phyloP scores from a whole-genome alignment of 352 stramenopile species.

The Aphanomyces cochlioides region DNA sequence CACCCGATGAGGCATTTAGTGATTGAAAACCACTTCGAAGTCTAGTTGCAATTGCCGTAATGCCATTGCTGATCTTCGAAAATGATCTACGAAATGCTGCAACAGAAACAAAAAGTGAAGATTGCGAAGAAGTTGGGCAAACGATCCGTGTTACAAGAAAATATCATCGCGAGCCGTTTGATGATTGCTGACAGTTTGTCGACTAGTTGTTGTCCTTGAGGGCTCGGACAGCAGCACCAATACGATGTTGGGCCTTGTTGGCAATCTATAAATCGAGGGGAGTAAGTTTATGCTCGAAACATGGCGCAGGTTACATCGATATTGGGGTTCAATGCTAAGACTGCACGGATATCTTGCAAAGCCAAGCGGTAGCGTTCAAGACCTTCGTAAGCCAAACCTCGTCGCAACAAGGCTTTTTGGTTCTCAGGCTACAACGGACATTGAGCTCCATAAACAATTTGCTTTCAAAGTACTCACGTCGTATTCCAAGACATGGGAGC shows the following conservation, averaged over 20 bases:
- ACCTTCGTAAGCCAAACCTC: slow-evolving; percentile 92
- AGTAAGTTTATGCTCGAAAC: slow-evolving; percentile 1
- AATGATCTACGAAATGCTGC: no score
- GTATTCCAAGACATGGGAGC: slow-evolving; percentile 91
- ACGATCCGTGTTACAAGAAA: no score
- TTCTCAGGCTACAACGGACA: slow-evolving; percentile 62
- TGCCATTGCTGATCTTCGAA: no score
- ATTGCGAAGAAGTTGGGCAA: no score
- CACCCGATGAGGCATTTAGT: no score
- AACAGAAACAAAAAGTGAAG: no score
- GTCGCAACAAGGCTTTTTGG: slow-evolving; percentile 93
- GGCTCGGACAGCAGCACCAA: slow-evolving; percentile 83
- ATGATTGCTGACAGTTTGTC: no score
- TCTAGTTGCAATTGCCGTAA: no score
- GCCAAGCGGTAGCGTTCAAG: slow-evolving; percentile 91
- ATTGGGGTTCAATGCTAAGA: slow-evolving; percentile 83
- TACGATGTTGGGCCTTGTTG: slow-evolving; percentile 86
- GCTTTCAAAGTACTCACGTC: slow-evolving; percentile 40
- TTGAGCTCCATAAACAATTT: background rate
- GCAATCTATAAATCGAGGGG: slow-evolving; percentile 48
- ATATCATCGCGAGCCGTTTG: no score
- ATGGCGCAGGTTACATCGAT: slow-evolving; percentile 57
- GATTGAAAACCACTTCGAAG: no score
- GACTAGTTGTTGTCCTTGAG: slow-evolving; percentile 73
- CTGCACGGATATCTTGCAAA: slow-evolving; percentile 80